Evolutionary conservation across 2,329 filamentous ascomycete genomes (phyloP).

Genomic region (Colletotrichum brevisporum): DNA sequence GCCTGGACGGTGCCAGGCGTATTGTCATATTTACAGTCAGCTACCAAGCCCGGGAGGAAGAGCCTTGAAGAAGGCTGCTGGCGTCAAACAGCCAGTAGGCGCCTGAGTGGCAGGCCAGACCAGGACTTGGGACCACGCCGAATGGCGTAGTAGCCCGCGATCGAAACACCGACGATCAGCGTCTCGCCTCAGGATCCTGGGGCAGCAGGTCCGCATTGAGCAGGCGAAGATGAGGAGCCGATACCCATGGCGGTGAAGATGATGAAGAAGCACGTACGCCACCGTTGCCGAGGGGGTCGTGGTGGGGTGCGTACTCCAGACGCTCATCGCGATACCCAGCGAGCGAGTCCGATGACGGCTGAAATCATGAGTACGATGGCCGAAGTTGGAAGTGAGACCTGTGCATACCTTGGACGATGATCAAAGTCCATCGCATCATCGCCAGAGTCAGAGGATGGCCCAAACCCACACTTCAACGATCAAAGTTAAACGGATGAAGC

Average conservation of each 20-base stretch:
- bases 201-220: slow-evolving; percentile 62
- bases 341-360: slow-evolving; percentile 61
- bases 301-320: slow-evolving; percentile 64
- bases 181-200: slow-evolving; percentile 65
- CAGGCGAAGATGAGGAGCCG: slow-evolving; percentile 68
- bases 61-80: too few relatives aligned
- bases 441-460: slow-evolving; percentile 66
- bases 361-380: neutral
- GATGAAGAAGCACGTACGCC: slow-evolving; percentile 68
- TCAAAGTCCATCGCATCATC: slow-evolving; percentile 64
- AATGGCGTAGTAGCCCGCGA: slow-evolving; percentile 66
- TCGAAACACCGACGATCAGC: slow-evolving; percentile 63
- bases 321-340: slow-evolving; percentile 65
- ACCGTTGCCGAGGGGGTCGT: slow-evolving; percentile 57
- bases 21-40: slow-evolving; percentile 47
- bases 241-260: slow-evolving; percentile 62
- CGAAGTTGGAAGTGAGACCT: too few relatives aligned
- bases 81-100: slow-evolving; percentile 58
- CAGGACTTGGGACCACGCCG: slow-evolving; percentile 65
- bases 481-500: slow-evolving; percentile 10
- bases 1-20: slow-evolving; percentile 65
- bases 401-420: slow-evolving; percentile 58
- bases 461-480: slow-evolving; percentile 62
- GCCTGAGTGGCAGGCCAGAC: slow-evolving; percentile 67
- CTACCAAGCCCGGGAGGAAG: neutral